Conservation (phyloP, 75 land plant species). For the Adiantum capillusveneris region DNA sequence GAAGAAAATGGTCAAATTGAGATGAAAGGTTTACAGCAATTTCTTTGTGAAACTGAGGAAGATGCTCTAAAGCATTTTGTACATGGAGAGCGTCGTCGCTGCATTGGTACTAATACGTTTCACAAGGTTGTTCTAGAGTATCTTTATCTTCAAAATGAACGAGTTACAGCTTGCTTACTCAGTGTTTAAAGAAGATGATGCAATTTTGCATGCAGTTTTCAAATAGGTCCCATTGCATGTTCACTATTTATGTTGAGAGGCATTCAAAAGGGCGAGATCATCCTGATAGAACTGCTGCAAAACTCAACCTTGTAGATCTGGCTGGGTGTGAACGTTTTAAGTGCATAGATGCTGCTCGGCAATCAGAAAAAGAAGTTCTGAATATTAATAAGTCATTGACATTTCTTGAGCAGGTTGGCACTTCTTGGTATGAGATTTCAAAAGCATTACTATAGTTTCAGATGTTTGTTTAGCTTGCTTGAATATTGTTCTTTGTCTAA, state of each 20-base stretch:
- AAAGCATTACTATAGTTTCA: no score
- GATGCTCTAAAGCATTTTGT: conserved; percentile 23
- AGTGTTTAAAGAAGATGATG: not conserved
- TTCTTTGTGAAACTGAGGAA: conserved; percentile 20
- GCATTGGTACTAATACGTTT: conserved; percentile 18
- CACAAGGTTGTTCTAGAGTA: conserved; percentile 12
- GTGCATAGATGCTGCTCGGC: conserved; percentile 7
- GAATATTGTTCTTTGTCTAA: no score
- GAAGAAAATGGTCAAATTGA: conserved; percentile 25
- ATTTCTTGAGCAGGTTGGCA: conserved; percentile 43
- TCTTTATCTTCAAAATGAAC: no score
- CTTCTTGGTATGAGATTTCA: no score
- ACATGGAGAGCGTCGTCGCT: conserved; percentile 24
- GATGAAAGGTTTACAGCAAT: conserved; percentile 22
- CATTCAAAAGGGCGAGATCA: conserved; percentile 7
- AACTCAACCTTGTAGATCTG: conserved; percentile 34
- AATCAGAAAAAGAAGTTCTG: conserved; percentile 18
- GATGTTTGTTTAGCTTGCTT: no score
- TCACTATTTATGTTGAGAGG: conserved; percentile 33
- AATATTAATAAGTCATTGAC: conserved; percentile 31
- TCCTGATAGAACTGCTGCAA: conserved; percentile 26
- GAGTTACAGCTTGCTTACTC: not conserved
- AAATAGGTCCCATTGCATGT: conserved; percentile 37
- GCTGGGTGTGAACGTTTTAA: conserved; percentile 28
- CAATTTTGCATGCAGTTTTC: not conserved